Evolutionary conservation across 768 basidiomycete species (phyloP).

Genomic region (Panus rudis): DNA sequence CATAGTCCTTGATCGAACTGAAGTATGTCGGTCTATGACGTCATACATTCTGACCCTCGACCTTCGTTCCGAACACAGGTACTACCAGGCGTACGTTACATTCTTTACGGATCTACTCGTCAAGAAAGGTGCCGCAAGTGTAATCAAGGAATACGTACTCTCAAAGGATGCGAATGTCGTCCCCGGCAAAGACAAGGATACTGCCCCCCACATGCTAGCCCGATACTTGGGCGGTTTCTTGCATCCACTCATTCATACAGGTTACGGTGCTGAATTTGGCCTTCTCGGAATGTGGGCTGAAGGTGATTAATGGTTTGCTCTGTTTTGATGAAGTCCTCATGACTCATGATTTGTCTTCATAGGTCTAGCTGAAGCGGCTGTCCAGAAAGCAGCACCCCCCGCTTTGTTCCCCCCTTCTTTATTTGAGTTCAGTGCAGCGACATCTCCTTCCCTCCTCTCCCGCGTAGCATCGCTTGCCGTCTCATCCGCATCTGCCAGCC

Average conservation of each 20-base stretch:
- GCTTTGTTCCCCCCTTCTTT: constrained; percentile 25
- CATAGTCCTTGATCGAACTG: neutral
- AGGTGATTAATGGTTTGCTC: constrained; percentile 30
- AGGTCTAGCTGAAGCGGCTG: constrained; percentile 35
- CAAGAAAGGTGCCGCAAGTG: constrained; percentile 34
- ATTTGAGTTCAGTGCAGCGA: constrained; percentile 11
- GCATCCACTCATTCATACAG: constrained; percentile 60
- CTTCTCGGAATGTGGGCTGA: constrained; percentile 54
- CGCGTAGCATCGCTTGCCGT: constrained; percentile 4
- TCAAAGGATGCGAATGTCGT: constrained; percentile 25
- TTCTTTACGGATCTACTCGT: constrained; percentile 43
- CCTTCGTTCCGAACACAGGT: constrained; percentile 31
- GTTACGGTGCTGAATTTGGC: constrained; percentile 57
- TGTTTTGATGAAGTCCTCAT: neutral
- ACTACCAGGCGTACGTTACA: constrained; percentile 48
- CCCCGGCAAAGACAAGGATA: constrained; percentile 9
- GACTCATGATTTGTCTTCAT: neutral
- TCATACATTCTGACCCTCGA: constrained; percentile 2
- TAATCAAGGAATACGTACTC: constrained; percentile 60
- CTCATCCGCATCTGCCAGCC: neutral
- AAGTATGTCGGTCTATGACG: neutral
- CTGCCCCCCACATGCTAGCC: constrained; percentile 49
- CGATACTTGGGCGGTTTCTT: constrained; percentile 50
- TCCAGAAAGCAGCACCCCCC: constrained; percentile 34
- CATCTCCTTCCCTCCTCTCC: constrained; percentile 2